Base-by-base conservation (phyloP, 352 stramenopile species). In the Pythium volutum region DNA sequence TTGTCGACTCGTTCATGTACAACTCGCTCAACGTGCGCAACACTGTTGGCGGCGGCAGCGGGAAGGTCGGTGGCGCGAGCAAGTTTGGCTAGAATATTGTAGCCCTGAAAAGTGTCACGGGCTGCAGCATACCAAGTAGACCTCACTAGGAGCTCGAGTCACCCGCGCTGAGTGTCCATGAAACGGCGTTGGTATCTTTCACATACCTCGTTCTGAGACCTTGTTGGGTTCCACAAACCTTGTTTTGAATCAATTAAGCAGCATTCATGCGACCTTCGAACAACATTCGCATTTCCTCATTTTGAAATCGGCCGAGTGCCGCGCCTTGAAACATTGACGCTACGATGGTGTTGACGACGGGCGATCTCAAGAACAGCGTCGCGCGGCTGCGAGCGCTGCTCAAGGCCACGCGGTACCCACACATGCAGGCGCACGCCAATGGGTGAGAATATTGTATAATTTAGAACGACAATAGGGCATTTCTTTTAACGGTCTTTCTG, bases 1-100 rank as follows among this genome's bases (percentile, higher is more conserved):
- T 94, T 56, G 76, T 94, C 43, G 84, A 94, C 54, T 89, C 84
- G 46, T 89, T 94, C 73, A 88, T 89, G 75, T 91, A 93, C 73
- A 88, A 91, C 64, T 91, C 81, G 62, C 76, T 91, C 34, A 62
- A 91, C 56, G 69, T 83, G n/a, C 77, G 75, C 42, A 70, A 36
- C 31, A 36, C 31, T 11, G 31, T 36, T 8, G 31, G n/a, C 29
- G 39, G 26, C 27, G 70, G 57, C 61, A 54, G 34, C 53, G 58
- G 18, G 33, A 54, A 73, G 31, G 47, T 62, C 22, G 73, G 54
- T 57, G 79, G 74, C 60, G 53, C 46, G 49, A 53, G 53, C 55
- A 55, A 54, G 22, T 42, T 62, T 20, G 42, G 55, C 9, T 62
- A 22, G 43, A 20, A 3, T 20, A 22, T 3, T 43, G 36, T 22